Percentiles rank a stretch among this genome's conserved stretches.
Conservation (phyloP, 192 early-diverging fungal species). For the Coemansia javaensis region DNA sequence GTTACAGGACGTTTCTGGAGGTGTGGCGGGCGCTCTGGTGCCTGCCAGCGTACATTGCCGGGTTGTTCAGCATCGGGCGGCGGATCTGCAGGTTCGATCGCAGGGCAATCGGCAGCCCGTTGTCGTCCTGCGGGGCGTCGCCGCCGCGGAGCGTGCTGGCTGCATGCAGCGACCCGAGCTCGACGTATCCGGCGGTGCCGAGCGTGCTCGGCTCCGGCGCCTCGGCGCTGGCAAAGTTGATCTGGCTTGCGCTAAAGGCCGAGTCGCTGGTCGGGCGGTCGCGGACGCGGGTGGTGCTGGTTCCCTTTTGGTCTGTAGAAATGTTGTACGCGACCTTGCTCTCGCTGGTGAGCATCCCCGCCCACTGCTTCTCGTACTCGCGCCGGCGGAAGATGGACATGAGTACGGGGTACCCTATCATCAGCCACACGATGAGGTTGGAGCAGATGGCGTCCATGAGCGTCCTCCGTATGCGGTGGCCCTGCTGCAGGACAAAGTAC, state of each 20-base stretch:
- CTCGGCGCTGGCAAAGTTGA: slow-evolving; percentile 25
- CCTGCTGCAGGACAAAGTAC: slow-evolving; percentile 14
- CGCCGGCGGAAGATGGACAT: slow-evolving; percentile 34
- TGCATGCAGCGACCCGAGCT: slow-evolving; percentile 1
- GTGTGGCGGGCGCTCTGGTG: neutral
- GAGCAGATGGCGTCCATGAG: slow-evolving; percentile 24
- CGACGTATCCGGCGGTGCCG: neutral
- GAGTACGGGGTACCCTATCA: slow-evolving; percentile 27
- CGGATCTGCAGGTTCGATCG: slow-evolving; percentile 42
- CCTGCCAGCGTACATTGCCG: slow-evolving; percentile 13
- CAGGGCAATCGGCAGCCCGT: slow-evolving; percentile 28
- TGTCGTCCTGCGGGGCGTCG: slow-evolving; percentile 1
- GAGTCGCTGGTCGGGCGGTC: slow-evolving; percentile 23
- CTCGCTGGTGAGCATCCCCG: slow-evolving; percentile 36
- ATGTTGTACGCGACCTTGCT: slow-evolving; percentile 36
- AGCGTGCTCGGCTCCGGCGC: neutral
- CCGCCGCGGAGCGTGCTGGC: slow-evolving; percentile 9
- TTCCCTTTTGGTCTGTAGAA: slow-evolving; percentile 10
- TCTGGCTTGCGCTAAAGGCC: slow-evolving; percentile 18
- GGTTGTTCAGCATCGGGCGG: slow-evolving; percentile 32
- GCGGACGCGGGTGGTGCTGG: slow-evolving; percentile 23
- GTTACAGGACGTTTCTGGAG: slow-evolving; percentile 1
- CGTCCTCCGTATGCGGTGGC: slow-evolving; percentile 34
- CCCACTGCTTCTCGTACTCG: slow-evolving; percentile 29
- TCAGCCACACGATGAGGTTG: slow-evolving; percentile 36